phyloP scores from a whole-genome alignment of 2,329 filamentous ascomycete genomes.

The Epichloe gansuensis region DNA sequence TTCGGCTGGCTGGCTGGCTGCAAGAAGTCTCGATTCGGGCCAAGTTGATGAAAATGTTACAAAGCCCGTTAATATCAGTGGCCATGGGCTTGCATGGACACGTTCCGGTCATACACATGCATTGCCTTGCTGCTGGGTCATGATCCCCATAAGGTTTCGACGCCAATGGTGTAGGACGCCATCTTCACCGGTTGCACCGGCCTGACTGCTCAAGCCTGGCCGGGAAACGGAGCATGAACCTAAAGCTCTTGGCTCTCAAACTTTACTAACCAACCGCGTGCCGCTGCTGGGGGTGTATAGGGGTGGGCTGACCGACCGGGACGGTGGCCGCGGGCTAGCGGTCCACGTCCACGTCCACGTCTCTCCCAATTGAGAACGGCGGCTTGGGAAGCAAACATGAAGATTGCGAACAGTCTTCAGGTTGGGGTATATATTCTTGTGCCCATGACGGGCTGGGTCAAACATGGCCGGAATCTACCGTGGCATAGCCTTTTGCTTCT shows the following conservation, averaged over 20 bases:
- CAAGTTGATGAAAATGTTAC: too few relatives aligned
- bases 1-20: too few relatives aligned
- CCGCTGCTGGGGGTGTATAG: background rate
- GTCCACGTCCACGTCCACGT: background rate
- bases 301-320: background rate
- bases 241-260: too few relatives aligned
- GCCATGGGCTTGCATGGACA: too few relatives aligned
- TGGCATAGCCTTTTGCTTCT: background rate
- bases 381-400: background rate
- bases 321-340: constrained; percentile 6
- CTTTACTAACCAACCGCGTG: background rate
- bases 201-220: background rate
- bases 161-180: background rate
- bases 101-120: too few relatives aligned
- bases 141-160: background rate
- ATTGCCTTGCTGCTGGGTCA: background rate
- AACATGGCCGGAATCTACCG: background rate
- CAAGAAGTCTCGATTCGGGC: too few relatives aligned
- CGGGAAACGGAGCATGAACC: too few relatives aligned
- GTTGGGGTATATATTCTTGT: constrained; percentile 3
- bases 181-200: background rate
- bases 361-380: background rate
- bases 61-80: too few relatives aligned
- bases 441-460: background rate
- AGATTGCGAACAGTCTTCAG: background rate